Evolutionary conservation across 73 alveolate genomes (phyloP).

Genomic region (Paramecium caudatum): DNA sequence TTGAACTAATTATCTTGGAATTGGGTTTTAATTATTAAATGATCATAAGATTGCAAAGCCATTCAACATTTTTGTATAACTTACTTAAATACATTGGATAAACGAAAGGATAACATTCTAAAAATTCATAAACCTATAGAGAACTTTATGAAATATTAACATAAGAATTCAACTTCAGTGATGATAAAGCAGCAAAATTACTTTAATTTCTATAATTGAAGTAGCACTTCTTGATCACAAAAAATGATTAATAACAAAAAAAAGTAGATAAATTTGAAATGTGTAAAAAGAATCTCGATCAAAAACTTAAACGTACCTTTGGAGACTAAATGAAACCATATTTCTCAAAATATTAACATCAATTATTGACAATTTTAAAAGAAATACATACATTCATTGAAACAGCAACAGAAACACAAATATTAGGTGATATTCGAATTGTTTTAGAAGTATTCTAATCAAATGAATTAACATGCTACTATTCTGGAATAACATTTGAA

Average conservation of each 20-base stretch:
- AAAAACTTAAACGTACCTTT: neutral
- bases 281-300: neutral
- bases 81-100: neutral
- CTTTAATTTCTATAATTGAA: too few relatives aligned
- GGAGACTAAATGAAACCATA: neutral
- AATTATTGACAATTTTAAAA: neutral
- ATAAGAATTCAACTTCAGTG: neutral
- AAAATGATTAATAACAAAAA: too few relatives aligned
- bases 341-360: neutral
- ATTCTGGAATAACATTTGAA: conserved; percentile 29
- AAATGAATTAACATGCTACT: conserved; percentile 4
- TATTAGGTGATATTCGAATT: neutral
- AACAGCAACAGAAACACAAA: neutral
- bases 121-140: neutral
- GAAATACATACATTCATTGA: conserved; percentile 9
- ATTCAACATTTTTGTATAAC: neutral
- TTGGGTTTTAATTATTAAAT: neutral
- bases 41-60: conserved; percentile 5
- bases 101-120: neutral
- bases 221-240: neutral
- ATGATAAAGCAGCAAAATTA: conserved; percentile 14
- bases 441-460: conserved; percentile 5
- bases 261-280: neutral
- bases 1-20: conserved; percentile 30
- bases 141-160: neutral